Base-by-base conservation (phyloP, 1,284 basidiomycete species). In the Polyporus tsugae region DNA sequence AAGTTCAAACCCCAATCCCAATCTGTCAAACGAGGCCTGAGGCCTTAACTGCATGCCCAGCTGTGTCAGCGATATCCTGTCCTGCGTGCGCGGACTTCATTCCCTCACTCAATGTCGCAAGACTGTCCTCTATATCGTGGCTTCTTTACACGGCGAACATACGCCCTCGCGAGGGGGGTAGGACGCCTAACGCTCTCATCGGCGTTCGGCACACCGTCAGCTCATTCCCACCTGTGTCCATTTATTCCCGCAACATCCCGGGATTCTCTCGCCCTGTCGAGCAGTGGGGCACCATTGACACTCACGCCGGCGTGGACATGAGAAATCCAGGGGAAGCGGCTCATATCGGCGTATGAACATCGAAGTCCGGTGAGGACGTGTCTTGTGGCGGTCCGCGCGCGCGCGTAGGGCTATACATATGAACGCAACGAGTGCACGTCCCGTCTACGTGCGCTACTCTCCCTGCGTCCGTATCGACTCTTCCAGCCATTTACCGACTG, bases 231-330 rank as follows among this genome's bases (percentile, higher is more conserved):
- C 65, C 68, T 46, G 55, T 61, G n/a, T 42, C 15, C 41, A 15
- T n/a, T 59, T 57, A 38, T 58, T n/a, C 55, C 55, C 39, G 49
- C 58, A 25, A 49, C 46, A 46, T 22, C 60, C 59, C 66, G 64
- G 65, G 49, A 64, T 65, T 66, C 38, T 70, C 71, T 68, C 71
- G 66, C 68, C 71, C 62, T 69, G 70, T 70, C 70, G 66, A 53
- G 49, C 62, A 44, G 55, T 15, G 59, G 46, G 49, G 52, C 61
- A n/a, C 58, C 46, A 66, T 62, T 55, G 42, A 53, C 60, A 69
- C 71, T 64, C 66, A 72, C 71, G 68, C 60, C 44, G 25, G 60
- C 55, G 65, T 35, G 42, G 49, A 36, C 70, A 68, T 71, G 70
- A 64, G 70, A 69, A 71, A 61, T 10, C 33, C 55, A 46, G 44